A percentile compares a stretch with the other conserved stretches of the same genome.
Evolutionary conservation across 306 rosid genomes (phyloP).

Genomic region (Prunus dulcis): DNA sequence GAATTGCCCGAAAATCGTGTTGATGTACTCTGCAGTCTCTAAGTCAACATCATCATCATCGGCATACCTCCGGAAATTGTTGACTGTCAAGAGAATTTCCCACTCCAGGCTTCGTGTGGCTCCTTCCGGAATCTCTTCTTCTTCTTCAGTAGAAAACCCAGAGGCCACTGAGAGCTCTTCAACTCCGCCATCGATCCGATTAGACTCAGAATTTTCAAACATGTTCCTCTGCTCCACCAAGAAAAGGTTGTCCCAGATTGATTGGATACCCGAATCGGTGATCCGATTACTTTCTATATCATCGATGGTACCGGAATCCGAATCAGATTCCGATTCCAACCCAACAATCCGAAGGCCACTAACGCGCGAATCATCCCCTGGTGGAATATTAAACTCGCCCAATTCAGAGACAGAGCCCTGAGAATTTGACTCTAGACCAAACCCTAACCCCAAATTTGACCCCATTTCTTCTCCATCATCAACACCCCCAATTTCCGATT

Average conservation of each 20-base stretch:
- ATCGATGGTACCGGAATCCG: slow-evolving; percentile 27
- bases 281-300: slow-evolving; percentile 38
- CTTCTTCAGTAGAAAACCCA: slow-evolving; percentile 45
- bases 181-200: slow-evolving; percentile 39
- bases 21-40: slow-evolving; percentile 45
- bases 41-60: slow-evolving; percentile 29
- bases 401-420: slow-evolving; percentile 27
- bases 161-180: slow-evolving; percentile 59
- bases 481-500: slow-evolving; percentile 30
- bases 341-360: slow-evolving; percentile 60
- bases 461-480: slow-evolving; percentile 27
- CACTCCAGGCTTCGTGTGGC: slow-evolving; percentile 60
- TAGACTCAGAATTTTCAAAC: slow-evolving; percentile 53
- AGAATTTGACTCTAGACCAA: slow-evolving; percentile 30
- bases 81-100: slow-evolving; percentile 73
- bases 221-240: slow-evolving; percentile 59
- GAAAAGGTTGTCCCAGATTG: slow-evolving; percentile 54
- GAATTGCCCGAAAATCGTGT: slow-evolving; percentile 58
- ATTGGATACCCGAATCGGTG: slow-evolving; percentile 40
- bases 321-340: slow-evolving; percentile 65
- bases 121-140: slow-evolving; percentile 43
- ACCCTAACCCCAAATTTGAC: slow-evolving; percentile 29
- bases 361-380: slow-evolving; percentile 11
- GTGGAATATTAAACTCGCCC: slow-evolving; percentile 19
- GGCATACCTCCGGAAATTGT: slow-evolving; percentile 48